A percentile compares a stretch with the other conserved stretches of the same genome.
These are phyloP conservation scores for Aspergillus hancockii DNA, from an alignment of 495 filamentous ascomycete species.

Conservation along the genomic window DNA sequence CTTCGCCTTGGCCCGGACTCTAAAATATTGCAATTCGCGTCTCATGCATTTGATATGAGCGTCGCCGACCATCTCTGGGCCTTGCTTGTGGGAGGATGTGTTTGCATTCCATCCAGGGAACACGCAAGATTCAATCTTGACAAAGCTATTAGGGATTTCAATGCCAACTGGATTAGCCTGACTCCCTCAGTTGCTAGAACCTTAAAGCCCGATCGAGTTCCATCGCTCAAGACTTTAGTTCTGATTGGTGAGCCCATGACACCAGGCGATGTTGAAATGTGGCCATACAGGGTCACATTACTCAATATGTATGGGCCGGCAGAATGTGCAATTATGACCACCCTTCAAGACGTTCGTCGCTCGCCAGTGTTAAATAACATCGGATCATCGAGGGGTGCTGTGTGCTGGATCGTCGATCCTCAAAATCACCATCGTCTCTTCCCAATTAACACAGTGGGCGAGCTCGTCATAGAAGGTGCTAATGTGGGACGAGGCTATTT, in stretches of 20 bases:
- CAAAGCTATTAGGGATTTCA: constrained; percentile 27
- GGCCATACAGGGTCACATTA: constrained; percentile 42
- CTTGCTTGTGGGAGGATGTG: constrained; percentile 34
- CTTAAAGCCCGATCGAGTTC: constrained; percentile 30
- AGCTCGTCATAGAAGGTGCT: constrained; percentile 27
- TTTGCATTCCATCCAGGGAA: constrained; percentile 38
- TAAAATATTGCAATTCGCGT: constrained; percentile 39
- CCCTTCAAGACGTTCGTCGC: constrained; percentile 11
- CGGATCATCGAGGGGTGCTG: neutral
- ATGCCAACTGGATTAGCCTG: constrained; percentile 31
- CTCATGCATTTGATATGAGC: constrained; percentile 39
- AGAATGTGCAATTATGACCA: constrained; percentile 33
- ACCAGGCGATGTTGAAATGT: constrained; percentile 36
- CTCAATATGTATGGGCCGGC: constrained; percentile 53
- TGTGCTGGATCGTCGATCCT: constrained; percentile 38
- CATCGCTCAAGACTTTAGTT: constrained; percentile 30
- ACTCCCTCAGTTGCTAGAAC: constrained; percentile 38
- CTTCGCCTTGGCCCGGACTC: constrained; percentile 5
- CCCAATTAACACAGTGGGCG: constrained; percentile 27
- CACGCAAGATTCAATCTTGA: constrained; percentile 28
- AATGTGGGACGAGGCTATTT: constrained; percentile 49
- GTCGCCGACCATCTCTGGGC: constrained; percentile 40
- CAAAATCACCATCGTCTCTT: constrained; percentile 27
- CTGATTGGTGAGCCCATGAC: constrained; percentile 42
- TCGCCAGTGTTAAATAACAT: constrained; percentile 8